Evolutionary conservation across 805 yeast species (phyloP).

Genomic region (Metahyphopichia silvanorum): DNA sequence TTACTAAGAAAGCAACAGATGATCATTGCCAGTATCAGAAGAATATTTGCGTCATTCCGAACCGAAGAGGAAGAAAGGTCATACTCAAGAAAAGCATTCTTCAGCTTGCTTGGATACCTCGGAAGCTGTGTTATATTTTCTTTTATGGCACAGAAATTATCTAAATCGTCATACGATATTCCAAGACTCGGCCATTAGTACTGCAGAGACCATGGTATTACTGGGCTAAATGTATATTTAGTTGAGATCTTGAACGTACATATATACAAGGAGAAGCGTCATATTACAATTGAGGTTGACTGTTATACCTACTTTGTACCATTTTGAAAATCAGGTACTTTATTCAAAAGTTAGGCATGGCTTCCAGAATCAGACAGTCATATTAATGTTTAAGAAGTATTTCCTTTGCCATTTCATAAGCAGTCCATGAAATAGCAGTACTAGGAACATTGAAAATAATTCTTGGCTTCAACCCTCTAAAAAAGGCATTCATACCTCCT

Average conservation of each 20-base stretch:
- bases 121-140: slow-evolving; percentile 81
- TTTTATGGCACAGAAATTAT: slow-evolving; percentile 64
- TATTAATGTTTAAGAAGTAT: slow-evolving; percentile 39
- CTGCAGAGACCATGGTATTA: too few species aligned
- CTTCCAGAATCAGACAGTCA: too few species aligned
- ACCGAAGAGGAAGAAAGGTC: slow-evolving; percentile 82
- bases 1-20: slow-evolving; percentile 23
- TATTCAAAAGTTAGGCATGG: too few species aligned
- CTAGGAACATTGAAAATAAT: slow-evolving; percentile 91
- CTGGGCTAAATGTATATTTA: too few species aligned
- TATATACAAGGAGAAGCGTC: too few species aligned
- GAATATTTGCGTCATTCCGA: slow-evolving; percentile 77
- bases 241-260: too few species aligned
- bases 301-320: too few species aligned
- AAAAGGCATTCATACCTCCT: slow-evolving; percentile 66
- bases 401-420: slow-evolving; percentile 94
- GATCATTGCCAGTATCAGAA: slow-evolving; percentile 72
- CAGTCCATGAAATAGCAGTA: slow-evolving; percentile 97
- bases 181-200: neutral
- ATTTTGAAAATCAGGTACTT: too few species aligned
- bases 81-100: slow-evolving; percentile 74
- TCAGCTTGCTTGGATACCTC: slow-evolving; percentile 73
- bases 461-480: slow-evolving; percentile 86
- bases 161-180: slow-evolving; percentile 22
- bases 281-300: too few species aligned